Base-by-base conservation (phyloP, 352 stramenopile species). In the Pythium pyrilobum region DNA sequence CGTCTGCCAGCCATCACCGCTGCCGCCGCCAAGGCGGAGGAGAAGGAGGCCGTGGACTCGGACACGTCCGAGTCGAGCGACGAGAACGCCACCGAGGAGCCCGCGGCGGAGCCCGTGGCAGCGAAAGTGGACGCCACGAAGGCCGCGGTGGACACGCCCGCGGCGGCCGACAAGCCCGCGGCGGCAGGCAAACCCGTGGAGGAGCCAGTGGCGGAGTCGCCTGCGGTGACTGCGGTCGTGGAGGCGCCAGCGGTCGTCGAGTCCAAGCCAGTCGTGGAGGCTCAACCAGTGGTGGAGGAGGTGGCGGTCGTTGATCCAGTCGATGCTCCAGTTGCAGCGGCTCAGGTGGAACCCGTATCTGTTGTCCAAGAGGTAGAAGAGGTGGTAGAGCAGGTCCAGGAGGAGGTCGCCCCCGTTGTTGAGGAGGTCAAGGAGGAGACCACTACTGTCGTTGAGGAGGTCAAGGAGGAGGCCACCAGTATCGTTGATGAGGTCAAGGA, bases 1-100 rank as follows among this genome's bases (percentile, higher is more conserved):
- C 63, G 87, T 36, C 7, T 24, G 21, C 28, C 38, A 10, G 40
- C n/a, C n/a, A n/a, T n/a, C n/a, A n/a, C n/a, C n/a, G n/a, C n/a
- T n/a, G 39, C 45, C 6, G 13, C 27, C 16, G 20, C 21, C 18
- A 37, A 50, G 32, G 25, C 64, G 39, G 25, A 56, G 27, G 55
- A 74, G 39, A 21, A 56, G 36, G 34, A 55, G 37, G 31, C 43
- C 10, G 44, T 69, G 29, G 29, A 70, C 23, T 51, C 52, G 47
- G 56, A 58, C 52, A 66, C 6, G 12, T 56, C 49, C 31, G 23
- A 66, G 63, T 39, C 31, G 39, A 41, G 54, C 50, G 25, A 54
- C 16, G 49, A 60, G 23, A 49, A 56, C 43, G 20, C 36, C 10
- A 29, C 34, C 16, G 49, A 60, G 23, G 54, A 56, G 49, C 21